Evolutionary conservation across 306 rosid species (phyloP).

Genomic region (Cucurbita argyrosperma): DNA sequence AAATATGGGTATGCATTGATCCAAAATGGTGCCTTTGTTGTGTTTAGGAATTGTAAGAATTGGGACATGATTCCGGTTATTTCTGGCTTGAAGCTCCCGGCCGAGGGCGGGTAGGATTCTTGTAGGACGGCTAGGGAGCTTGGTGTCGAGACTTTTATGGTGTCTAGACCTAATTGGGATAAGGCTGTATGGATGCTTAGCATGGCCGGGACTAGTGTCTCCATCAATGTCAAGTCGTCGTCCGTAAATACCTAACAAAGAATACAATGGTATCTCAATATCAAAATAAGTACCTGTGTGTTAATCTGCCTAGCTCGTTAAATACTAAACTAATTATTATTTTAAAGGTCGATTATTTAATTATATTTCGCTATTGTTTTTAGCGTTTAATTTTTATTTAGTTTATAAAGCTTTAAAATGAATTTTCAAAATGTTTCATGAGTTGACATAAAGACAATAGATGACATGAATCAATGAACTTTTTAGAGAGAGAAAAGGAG

Average conservation of each 20-base stretch:
- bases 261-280: too few species aligned
- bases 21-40: constrained; percentile 80
- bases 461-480: too few species aligned
- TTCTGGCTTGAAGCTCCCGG: constrained; percentile 65
- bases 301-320: too few species aligned
- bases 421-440: background rate
- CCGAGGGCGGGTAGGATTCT: constrained; percentile 79
- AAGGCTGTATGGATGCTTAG: constrained; percentile 58
- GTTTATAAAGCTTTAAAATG: background rate
- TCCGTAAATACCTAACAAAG: constrained; percentile 23
- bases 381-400: too few species aligned
- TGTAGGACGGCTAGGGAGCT: constrained; percentile 69
- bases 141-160: constrained; percentile 66
- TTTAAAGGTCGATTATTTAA: too few species aligned
- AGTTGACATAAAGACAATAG: too few species aligned
- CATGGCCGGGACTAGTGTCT: constrained; percentile 71
- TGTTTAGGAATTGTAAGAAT: constrained; percentile 45
- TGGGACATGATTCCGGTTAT: constrained; percentile 43
- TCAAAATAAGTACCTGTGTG: too few species aligned
- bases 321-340: too few species aligned
- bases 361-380: too few species aligned
- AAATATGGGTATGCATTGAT: constrained; percentile 91
- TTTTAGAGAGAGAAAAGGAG: too few species aligned
- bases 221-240: constrained; percentile 27
- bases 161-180: constrained; percentile 40